Conservation (phyloP, 2,329 filamentous ascomycete species). For the Ophiostoma montium region DNA sequence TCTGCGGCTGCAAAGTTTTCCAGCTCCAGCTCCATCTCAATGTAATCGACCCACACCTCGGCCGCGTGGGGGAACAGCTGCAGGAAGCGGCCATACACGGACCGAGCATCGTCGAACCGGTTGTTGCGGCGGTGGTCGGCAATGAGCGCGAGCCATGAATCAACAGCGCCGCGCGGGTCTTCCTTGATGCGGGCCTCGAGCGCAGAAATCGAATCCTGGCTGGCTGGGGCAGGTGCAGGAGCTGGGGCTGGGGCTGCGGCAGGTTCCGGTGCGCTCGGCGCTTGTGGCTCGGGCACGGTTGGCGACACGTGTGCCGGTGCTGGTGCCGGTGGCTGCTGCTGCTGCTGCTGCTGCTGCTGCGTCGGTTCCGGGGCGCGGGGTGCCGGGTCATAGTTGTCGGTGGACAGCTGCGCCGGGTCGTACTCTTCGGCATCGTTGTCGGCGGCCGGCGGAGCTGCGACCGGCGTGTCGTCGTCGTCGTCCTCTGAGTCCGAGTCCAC, state of each 20-base stretch:
- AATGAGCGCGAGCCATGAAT: conserved; percentile 83
- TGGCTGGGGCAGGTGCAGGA: conserved; percentile 15
- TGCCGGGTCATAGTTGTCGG: conserved; percentile 14
- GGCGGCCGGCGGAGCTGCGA: not conserved
- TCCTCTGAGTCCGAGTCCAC: conserved; percentile 47
- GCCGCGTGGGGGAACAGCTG: conserved; percentile 79
- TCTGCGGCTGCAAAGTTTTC: conserved; percentile 74
- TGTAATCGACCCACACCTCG: conserved; percentile 79
- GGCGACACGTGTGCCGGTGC: not conserved
- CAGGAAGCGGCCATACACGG: conserved; percentile 74
- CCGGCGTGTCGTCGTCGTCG: conserved; percentile 13
- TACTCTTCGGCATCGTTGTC: conserved; percentile 5
- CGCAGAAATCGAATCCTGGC: conserved; percentile 61
- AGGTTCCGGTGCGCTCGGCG: not conserved
- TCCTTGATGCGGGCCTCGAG: conserved; percentile 86
- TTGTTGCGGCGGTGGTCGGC: conserved; percentile 69
- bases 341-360: not conserved
- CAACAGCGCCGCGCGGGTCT: conserved; percentile 82
- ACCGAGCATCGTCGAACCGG: conserved; percentile 67
- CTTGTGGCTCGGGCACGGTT: not conserved
- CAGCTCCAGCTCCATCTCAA: conserved; percentile 76
- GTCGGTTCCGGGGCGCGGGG: not conserved
- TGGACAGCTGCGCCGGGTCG: conserved; percentile 5
- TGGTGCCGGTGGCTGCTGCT: not conserved
- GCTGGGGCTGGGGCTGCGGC: not conserved